A percentile compares a stretch with the other conserved stretches of the same genome.
Evolutionary conservation across 495 filamentous ascomycete genomes (phyloP).

Genomic region (Peziza echinospora): DNA sequence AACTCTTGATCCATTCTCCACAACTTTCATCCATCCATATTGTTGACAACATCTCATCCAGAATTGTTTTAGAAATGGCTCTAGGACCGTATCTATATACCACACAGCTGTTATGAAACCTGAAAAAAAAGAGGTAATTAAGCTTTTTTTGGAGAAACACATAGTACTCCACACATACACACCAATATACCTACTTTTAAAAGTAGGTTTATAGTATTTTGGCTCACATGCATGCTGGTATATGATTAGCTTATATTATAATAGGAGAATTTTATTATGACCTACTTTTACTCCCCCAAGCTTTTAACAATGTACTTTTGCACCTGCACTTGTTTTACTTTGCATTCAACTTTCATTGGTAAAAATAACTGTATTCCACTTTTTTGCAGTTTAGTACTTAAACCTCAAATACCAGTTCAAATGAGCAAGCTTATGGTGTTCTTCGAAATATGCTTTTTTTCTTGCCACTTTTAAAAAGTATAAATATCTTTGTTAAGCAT

Average conservation of each 20-base stretch:
- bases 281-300: too few species aligned
- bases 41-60: slow-evolving; percentile 1
- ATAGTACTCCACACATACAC: slow-evolving; percentile 2
- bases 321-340: not conserved
- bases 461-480: too few species aligned
- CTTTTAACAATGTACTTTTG: not conserved
- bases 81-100: not conserved
- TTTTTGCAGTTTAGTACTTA: not conserved
- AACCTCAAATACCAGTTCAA: too few species aligned
- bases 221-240: slow-evolving; percentile 1
- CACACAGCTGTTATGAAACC: not conserved
- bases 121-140: not conserved
- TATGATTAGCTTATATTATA: too few species aligned
- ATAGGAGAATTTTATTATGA: too few species aligned
- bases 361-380: slow-evolving; percentile 3
- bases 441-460: too few species aligned
- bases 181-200: not conserved
- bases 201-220: not conserved
- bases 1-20: slow-evolving; percentile 1
- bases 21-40: slow-evolving; percentile 1
- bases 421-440: too few species aligned
- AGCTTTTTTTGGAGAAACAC: not conserved
- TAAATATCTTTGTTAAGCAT: too few species aligned
- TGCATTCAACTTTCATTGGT: slow-evolving; percentile 3
- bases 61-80: not conserved